phyloP scores from a whole-genome alignment of 2,329 filamentous ascomycete genomes.

The Cytospora chrysosperma region DNA sequence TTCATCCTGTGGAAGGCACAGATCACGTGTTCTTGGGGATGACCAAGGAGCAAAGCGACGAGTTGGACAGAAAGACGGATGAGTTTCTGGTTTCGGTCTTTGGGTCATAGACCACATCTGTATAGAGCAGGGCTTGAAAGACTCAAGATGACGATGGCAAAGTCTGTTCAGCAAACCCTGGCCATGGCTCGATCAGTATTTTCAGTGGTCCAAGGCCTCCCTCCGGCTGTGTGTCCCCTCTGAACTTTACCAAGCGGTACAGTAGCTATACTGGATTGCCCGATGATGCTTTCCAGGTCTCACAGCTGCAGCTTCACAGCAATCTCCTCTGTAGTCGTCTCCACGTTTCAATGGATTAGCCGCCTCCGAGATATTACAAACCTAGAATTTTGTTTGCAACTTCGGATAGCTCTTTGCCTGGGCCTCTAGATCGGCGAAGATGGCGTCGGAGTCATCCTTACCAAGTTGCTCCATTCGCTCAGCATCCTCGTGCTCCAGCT shows the following conservation, averaged over 20 bases:
- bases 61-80: slow-evolving; percentile 18
- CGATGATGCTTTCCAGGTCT: no score
- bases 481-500: slow-evolving; percentile 73
- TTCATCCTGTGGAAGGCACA: slow-evolving; percentile 8
- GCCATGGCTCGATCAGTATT: neutral
- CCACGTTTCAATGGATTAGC: no score
- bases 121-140: neutral
- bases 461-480: slow-evolving; percentile 58
- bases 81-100: slow-evolving; percentile 17
- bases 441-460: slow-evolving; percentile 44
- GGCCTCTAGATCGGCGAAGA: slow-evolving; percentile 48
- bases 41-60: slow-evolving; percentile 14
- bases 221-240: no score
- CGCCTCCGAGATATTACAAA: neutral
- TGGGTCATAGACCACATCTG: neutral
- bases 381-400: slow-evolving; percentile 56
- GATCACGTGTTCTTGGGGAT: slow-evolving; percentile 21
- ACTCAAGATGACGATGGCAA: neutral
- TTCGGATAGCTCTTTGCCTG: slow-evolving; percentile 61
- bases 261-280: no score
- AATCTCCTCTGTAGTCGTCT: neutral
- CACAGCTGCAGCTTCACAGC: neutral
- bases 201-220: neutral
- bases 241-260: no score
- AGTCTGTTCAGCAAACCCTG: neutral